Base-by-base conservation (phyloP, 2,329 filamentous ascomycete genomes). In the Niveomyces coronatus region DNA sequence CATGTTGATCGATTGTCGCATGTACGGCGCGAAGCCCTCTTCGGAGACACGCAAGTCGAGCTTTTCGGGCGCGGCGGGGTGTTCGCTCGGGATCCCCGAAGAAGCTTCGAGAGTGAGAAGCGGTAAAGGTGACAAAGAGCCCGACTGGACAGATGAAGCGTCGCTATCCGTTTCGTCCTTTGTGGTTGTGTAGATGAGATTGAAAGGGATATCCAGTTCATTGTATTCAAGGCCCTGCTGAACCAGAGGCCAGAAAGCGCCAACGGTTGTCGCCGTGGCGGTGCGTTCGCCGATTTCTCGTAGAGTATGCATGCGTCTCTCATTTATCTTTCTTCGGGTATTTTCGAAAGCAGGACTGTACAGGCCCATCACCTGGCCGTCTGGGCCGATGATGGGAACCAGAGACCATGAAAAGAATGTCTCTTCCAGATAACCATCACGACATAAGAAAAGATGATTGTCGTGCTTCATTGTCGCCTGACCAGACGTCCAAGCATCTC, bases 381-480 rank as follows among this genome's bases (percentile, higher is more conserved):
- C 79, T 27, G 71, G 68, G 3, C 83, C 84, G 2, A 89, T 73
- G 44, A 89, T 67, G 0, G 85, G 85, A 18, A 89, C 80, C 29
- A 89, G 77, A 1, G 78, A 83, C 83, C 83, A 89, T 10, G 80
- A 84, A 54, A 89, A 89, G 53, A 84, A 89, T 0, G 82, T 78
- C 53, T 91, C 85, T 56, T 93, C 83, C 1, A 85, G 58, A 44
- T 74, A 85, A 1, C 77, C 74, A 45, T 76, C 74, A 7, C 85
- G 74, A 32, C 71, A 66, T 22, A 91, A 70, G 49, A 87, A 86
- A 2, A 89, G 64, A 40, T 76, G 76, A 45, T 89, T 82, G 49
- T 91, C 85, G 46, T 88, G 79, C 55, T 87, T 89, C 81, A 88
- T 85, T 0, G 79, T 86, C 1, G 84, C 81, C 59, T 87, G 79